phyloP scores from a whole-genome alignment of 2,329 filamentous ascomycete species.

The Phialophora tarda region DNA sequence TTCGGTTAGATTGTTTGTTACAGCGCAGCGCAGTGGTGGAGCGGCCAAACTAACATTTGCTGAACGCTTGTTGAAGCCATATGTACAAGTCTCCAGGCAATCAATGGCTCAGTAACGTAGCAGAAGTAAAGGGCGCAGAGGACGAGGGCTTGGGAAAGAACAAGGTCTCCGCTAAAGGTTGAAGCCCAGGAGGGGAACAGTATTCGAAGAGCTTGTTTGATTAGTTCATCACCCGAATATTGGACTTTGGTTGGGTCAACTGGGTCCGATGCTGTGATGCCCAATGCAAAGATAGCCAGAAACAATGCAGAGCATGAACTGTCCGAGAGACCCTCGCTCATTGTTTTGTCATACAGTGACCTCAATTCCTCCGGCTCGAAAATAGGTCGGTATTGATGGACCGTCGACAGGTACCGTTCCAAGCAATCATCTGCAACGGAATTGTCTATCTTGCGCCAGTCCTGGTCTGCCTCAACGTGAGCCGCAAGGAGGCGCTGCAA shows the following conservation, averaged over 20 bases:
- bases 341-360: not conserved
- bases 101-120: constrained; percentile 6
- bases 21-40: not conserved
- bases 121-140: not conserved
- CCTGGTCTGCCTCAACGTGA: not conserved
- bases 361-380: not conserved
- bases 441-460: not conserved
- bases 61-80: constrained; percentile 25
- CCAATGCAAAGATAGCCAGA: not conserved
- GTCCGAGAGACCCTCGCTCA: not conserved
- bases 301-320: not conserved
- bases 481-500: not conserved
- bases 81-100: constrained; percentile 18
- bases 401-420: not conserved
- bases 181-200: not conserved
- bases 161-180: not conserved
- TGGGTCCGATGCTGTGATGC: not conserved
- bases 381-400: not conserved
- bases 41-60: constrained; percentile 17
- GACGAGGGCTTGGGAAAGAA: not conserved
- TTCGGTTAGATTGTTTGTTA: not conserved
- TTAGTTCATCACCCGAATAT: not conserved
- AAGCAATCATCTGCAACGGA: not conserved
- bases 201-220: not conserved
- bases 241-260: not conserved